phyloP scores from a whole-genome alignment of 345 rosid species.

The Lagerstroemia speciosa region DNA sequence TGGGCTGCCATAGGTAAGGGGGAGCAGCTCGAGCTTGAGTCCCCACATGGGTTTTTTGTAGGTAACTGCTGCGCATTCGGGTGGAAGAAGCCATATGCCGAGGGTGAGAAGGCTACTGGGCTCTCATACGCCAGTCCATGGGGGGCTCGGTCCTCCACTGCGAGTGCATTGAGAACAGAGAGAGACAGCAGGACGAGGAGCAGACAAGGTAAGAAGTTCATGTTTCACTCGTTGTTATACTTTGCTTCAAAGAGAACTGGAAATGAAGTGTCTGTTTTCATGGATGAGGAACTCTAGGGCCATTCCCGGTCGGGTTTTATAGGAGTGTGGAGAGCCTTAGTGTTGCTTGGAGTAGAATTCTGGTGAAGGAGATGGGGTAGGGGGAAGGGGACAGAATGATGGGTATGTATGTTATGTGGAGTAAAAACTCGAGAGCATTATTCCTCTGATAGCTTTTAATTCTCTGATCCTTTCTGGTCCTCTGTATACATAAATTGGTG shows the following conservation, averaged over 20 bases:
- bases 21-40: conserved; percentile 30
- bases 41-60: conserved; percentile 17
- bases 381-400: conserved; percentile 47
- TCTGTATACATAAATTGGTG: neutral
- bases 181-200: conserved; percentile 28
- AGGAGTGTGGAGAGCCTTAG: conserved; percentile 25
- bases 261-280: neutral
- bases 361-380: conserved; percentile 17
- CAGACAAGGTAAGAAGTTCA: conserved; percentile 12
- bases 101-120: conserved; percentile 70
- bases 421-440: neutral
- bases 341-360: conserved; percentile 45
- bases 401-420: conserved; percentile 13
- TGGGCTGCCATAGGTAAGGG: conserved; percentile 28
- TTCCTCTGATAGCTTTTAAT: neutral
- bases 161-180: conserved; percentile 24
- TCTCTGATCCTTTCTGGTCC: neutral
- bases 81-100: conserved; percentile 78
- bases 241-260: conserved; percentile 10
- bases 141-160: conserved; percentile 75
- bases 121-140: conserved; percentile 65
- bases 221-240: neutral
- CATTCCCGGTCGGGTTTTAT: conserved; percentile 36
- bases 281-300: conserved; percentile 17
- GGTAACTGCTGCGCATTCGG: conserved; percentile 35